A percentile compares a stretch with the other conserved stretches of the same genome.
These are phyloP conservation scores for Catenaria anguillulae DNA, from an alignment of 371 early-diverging fungal genomes.

Conservation along the genomic window DNA sequence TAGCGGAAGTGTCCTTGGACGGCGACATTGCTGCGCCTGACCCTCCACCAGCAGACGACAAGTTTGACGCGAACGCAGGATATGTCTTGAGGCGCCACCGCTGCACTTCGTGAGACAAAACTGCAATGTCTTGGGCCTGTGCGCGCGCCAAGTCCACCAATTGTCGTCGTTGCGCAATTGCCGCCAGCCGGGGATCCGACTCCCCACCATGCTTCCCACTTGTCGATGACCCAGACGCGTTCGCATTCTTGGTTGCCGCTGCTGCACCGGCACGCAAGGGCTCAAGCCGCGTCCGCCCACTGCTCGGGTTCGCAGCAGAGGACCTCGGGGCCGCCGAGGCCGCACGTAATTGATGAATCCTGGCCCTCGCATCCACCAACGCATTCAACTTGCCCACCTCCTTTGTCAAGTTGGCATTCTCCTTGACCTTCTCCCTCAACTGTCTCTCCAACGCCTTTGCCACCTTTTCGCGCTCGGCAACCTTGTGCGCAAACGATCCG, in stretches of 20 bases:
- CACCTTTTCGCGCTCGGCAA: slow-evolving; percentile 1
- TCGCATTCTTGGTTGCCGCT: too few species aligned
- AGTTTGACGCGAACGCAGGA: too few species aligned
- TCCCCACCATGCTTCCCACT: neutral
- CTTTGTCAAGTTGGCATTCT: neutral
- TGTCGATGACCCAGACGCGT: neutral
- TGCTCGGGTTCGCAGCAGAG: neutral
- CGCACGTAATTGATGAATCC: neutral
- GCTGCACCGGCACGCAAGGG: too few species aligned
- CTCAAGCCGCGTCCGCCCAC: too few species aligned
- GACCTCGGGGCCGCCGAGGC: too few species aligned
- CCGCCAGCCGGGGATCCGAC: neutral
- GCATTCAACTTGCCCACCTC: neutral
- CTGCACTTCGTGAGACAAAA: slow-evolving; percentile 34
- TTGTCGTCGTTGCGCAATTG: slow-evolving; percentile 14
- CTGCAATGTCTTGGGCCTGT: slow-evolving; percentile 36
- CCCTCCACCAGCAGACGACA: too few species aligned
- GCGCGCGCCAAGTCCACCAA: slow-evolving; percentile 36
- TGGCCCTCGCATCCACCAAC: neutral
- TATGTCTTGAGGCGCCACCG: slow-evolving; percentile 32
- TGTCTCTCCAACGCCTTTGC: neutral
- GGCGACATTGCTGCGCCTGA: too few species aligned
- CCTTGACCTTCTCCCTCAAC: neutral
- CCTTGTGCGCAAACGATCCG: slow-evolving; percentile 8
- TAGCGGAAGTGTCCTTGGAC: too few species aligned